Conservation (phyloP, 768 basidiomycete species). For the Sarcomyxa edulis region DNA sequence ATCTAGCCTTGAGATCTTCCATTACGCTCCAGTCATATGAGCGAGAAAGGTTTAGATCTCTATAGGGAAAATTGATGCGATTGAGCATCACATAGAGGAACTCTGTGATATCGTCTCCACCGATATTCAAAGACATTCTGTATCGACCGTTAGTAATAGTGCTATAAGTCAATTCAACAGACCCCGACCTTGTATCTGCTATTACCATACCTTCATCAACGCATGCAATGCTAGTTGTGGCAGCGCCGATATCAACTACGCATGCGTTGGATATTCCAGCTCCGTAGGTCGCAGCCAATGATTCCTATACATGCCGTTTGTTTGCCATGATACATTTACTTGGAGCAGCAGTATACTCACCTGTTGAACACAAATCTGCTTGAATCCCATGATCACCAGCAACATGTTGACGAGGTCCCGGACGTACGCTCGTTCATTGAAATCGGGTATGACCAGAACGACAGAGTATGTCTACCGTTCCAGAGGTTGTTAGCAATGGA, state of each 20-base stretch:
- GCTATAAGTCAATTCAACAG: slow-evolving; percentile 7
- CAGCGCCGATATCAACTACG: slow-evolving; percentile 91
- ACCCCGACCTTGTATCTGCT: slow-evolving; percentile 73
- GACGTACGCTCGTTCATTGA: slow-evolving; percentile 82
- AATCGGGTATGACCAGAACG: slow-evolving; percentile 87
- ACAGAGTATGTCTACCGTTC: slow-evolving; percentile 77
- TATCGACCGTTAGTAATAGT: background rate
- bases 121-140: slow-evolving; percentile 80
- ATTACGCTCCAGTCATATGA: slow-evolving; percentile 88
- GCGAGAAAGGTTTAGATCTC: slow-evolving; percentile 69
- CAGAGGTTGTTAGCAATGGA: background rate
- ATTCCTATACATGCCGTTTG: slow-evolving; percentile 51
- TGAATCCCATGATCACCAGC: slow-evolving; percentile 81
- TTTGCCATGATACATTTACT: background rate
- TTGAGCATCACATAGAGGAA: slow-evolving; percentile 77
- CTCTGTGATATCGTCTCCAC: slow-evolving; percentile 93
- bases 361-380: slow-evolving; percentile 90
- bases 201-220: slow-evolving; percentile 92
- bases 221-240: slow-evolving; percentile 79
- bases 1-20: slow-evolving; percentile 82
- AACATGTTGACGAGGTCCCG: slow-evolving; percentile 72
- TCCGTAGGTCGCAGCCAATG: slow-evolving; percentile 89
- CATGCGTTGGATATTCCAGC: slow-evolving; percentile 94
- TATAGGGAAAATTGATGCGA: slow-evolving; percentile 84
- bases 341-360: slow-evolving; percentile 28